Base-by-base conservation (phyloP, 164 flowering plant genomes). In the Aristolochia fimbriata region DNA sequence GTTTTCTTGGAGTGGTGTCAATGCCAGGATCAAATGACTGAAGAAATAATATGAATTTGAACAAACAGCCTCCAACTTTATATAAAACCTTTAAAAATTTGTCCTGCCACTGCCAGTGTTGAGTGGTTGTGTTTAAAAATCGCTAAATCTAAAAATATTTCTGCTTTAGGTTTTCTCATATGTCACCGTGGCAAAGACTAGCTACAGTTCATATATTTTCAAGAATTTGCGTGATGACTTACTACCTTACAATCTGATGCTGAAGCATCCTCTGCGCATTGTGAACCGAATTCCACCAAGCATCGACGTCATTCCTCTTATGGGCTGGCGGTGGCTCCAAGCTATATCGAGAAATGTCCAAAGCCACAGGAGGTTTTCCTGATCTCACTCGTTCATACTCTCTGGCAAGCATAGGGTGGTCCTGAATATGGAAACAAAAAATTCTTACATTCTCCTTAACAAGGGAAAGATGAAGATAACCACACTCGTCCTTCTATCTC, bases 341-440 rank as follows among this genome's bases (percentile, higher is more conserved):
- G 23, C 75, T 76, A 68, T 90, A 88, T 51, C 96, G 74, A 16
- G 92, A 75, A 55, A 77, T 76, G 57, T 90, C 99, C 62, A 93
- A 65, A 12, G 75, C 72, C 22, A 69, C 78, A 8, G 95, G 96
- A 52, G 99, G 97, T 74, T 76, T 93, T 53, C 88, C 92, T 47
- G 91, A 86, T 65, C 88, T 74, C 45, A 93, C 96, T 43, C 99
- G 85, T 62, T 93, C 99, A 72, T 90, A 88, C 71, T 93, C 99
- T 72, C 83, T 78, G 19, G 90, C 94, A 65, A 93, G 84, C 94
- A 93, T 85, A 19, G 99, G 97, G 65, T 91, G 82, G 64, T 85
- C 72, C 99, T 90, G 76, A 50, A 21, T 57, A 58, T 63, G 54
- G 64, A 57, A 52, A n/a, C 27, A 52, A 6, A 6, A 54, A 54